Base-by-base conservation (phyloP, 1,139 yeast genomes). In the Candida sanyaensis region DNA sequence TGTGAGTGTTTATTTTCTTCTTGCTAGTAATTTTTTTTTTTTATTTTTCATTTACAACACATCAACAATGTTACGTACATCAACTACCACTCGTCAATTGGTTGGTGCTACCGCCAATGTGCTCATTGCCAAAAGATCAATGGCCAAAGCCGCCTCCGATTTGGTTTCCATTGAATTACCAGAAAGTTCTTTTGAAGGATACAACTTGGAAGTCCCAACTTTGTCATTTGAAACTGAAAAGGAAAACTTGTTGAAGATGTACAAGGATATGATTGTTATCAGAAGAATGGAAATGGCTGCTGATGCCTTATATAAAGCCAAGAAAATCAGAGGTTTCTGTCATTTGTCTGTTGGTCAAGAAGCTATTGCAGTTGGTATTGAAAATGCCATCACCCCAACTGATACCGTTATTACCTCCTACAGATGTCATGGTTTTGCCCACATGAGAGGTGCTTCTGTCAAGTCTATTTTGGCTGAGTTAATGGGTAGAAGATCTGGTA, bases 211-310 rank as follows among this genome's bases (percentile, higher is more conserved):
- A 26, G 65, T 63, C 26, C 97, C 97, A 46, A 77, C 79, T 45
- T 76, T 87, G 61, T 73, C 75, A 44, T 88, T 88, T 65, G 84
- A 85, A 68, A 85, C 96, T 48, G 84, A 89, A 62, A 91, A 90
- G 80, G 81, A 81, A 43, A 80, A 86, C 49, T 75, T 93, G 61
- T 77, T 93, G 65, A 84, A 90, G 66, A 91, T 93, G 97, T 93
- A 92, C 83, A 89, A 90, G 76, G 96, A 93, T 66, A 92, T 93
- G 97, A 83, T 88, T 57, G 74, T 87, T 59, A 85, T 92, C 65
- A 84, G 99, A 80, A 88, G 99, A 75, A 85, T 93, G 93, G 99
- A 93, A 77, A 92, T 93, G 97, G 96, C 97, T 34, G 84, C 98
- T 50, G 99, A 93, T 67, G 98, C 98, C 33, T 78, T 95, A 58